Percentiles rank a stretch among this genome's conserved stretches.
phyloP scores from a whole-genome alignment of 768 basidiomycete species.

The Kwoniella bestiolae region DNA sequence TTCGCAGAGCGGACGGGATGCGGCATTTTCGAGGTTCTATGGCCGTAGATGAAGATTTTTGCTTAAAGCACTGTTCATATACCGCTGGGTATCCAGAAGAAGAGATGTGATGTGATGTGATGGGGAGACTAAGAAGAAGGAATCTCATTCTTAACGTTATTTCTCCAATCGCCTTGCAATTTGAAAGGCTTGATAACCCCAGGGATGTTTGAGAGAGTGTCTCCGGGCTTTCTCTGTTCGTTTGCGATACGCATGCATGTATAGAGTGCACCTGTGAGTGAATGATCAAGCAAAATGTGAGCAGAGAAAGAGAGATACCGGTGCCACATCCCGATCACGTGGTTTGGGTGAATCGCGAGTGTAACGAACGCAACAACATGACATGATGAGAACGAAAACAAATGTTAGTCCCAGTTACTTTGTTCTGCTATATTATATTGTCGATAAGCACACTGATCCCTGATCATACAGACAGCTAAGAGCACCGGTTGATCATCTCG shows the following conservation, averaged over 20 bases:
- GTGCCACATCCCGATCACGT: constrained; percentile 2
- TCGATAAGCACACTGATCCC: no score
- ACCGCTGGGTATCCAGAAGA: background rate
- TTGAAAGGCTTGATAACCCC: no score
- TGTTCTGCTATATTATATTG: no score
- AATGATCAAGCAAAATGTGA: background rate
- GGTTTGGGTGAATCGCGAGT: no score
- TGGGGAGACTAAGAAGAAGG: no score
- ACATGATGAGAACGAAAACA: background rate
- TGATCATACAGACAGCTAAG: background rate
- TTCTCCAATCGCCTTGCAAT: no score
- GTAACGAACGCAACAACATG: constrained; percentile 2
- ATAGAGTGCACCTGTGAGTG: background rate
- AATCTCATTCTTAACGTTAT: no score
- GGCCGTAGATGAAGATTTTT: constrained; percentile 2
- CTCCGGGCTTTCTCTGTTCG: background rate
- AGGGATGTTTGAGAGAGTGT: no score
- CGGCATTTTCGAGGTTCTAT: constrained; percentile 5
- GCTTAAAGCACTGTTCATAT: background rate
- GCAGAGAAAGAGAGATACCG: background rate
- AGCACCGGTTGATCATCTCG: background rate
- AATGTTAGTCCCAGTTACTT: no score
- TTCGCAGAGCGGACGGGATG: constrained; percentile 3
- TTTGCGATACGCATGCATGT: background rate
- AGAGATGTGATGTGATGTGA: background rate